These are phyloP conservation scores for Seiridium cupressi DNA, from an alignment of 2,329 filamentous ascomycete species.

Conservation along the genomic window DNA sequence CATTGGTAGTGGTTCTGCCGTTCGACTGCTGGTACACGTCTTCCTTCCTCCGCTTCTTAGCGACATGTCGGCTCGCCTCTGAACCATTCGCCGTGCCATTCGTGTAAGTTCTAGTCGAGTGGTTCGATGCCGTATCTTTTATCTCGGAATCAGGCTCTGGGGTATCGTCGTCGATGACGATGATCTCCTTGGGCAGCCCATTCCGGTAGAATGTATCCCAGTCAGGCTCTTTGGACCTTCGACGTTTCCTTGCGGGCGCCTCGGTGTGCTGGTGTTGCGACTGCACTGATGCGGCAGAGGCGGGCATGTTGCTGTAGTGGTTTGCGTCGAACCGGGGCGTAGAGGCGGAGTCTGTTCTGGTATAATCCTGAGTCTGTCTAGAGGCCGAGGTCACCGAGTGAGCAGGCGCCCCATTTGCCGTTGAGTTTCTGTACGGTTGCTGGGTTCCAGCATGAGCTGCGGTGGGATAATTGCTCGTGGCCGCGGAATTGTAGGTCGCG, in stretches of 20 bases:
- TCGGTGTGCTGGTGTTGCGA: conserved; percentile 22
- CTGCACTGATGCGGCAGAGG: conserved; percentile 27
- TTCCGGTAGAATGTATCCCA: conserved; percentile 83
- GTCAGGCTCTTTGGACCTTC: conserved; percentile 65
- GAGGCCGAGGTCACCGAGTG: conserved; percentile 27
- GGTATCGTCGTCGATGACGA: conserved; percentile 75
- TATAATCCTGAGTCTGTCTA: conserved; percentile 25
- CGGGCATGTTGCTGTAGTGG: conserved; percentile 31
- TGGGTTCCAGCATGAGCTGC: conserved; percentile 18
- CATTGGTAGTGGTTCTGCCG: conserved; percentile 53
- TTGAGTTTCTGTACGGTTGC: conserved; percentile 8
- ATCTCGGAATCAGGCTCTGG: conserved; percentile 52
- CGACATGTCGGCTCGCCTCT: conserved; percentile 45
- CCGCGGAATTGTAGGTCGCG: conserved; percentile 25
- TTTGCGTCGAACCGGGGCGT: conserved; percentile 31
- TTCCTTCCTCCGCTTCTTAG: conserved; percentile 74
- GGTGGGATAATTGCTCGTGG: conserved; percentile 25
- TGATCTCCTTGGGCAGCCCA: conserved; percentile 79
- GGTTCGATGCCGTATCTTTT: conserved; percentile 30
- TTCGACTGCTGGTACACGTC: conserved; percentile 67
- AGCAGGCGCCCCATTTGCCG: conserved; percentile 34
- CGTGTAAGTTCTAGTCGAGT: conserved; percentile 33
- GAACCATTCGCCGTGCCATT: conserved; percentile 30
- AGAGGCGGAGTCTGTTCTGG: conserved; percentile 24
- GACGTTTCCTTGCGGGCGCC: conserved; percentile 44